Conservation (phyloP, 352 stramenopile genomes). For the Pythium aristosporum region DNA sequence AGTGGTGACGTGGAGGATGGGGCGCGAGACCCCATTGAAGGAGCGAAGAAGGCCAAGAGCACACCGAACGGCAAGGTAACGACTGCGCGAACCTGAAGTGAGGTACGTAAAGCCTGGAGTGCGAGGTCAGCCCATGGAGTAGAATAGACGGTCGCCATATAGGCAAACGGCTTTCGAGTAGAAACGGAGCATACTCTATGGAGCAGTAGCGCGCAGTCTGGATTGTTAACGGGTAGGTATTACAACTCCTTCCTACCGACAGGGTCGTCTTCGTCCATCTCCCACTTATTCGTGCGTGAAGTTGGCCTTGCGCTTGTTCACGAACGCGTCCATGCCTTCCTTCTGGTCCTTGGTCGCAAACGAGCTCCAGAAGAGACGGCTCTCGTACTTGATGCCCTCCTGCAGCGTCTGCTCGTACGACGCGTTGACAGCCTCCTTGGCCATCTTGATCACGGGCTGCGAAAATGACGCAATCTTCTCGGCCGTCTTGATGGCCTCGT, state of each 20-base stretch:
- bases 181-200: neutral
- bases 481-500: slow-evolving; percentile 95
- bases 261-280: neutral
- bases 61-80: neutral
- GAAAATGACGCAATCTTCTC: slow-evolving; percentile 96
- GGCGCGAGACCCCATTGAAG: neutral
- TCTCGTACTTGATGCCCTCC: slow-evolving; percentile 96
- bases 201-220: neutral
- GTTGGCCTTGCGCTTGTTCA: slow-evolving; percentile 95
- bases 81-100: slow-evolving; percentile 1
- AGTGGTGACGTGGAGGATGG: neutral
- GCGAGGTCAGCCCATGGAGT: too few relatives aligned
- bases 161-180: neutral
- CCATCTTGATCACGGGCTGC: slow-evolving; percentile 94
- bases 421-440: slow-evolving; percentile 96
- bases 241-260: neutral
- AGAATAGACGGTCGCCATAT: too few relatives aligned
- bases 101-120: slow-evolving; percentile 3
- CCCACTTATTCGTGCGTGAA: slow-evolving; percentile 92
- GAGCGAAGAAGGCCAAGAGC: slow-evolving; percentile 16
- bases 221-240: neutral
- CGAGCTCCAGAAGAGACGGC: slow-evolving; percentile 97
- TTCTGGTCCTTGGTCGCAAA: slow-evolving; percentile 95
- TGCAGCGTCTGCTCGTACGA: slow-evolving; percentile 92
- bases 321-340: slow-evolving; percentile 97